Evolutionary conservation across 768 basidiomycete species (phyloP), one percentile per base, ranked within the genome.

Genomic region (Amanita brunnescens): DNA sequence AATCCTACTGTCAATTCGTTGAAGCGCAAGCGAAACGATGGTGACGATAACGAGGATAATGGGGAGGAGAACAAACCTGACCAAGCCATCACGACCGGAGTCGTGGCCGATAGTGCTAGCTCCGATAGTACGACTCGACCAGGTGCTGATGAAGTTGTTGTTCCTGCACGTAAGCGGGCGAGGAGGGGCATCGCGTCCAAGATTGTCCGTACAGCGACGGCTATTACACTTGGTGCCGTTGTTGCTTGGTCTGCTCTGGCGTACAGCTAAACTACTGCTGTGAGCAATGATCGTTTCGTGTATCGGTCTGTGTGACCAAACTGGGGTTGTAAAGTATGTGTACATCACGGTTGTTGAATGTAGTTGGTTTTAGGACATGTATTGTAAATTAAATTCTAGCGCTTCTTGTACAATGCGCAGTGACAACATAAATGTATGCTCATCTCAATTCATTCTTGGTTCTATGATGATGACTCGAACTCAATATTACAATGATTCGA

Each of bases 191-290:
- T 77, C 20, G 73, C 67, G 16, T 60, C 65, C 29, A 67, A 71
- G 4, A 66, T 80, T 32, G 74, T 70, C 34, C 79, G 79, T 41
- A 86, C 85, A 5, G 77, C 80, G 6, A 76, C 81, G 3, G 80
- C 78, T 14, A 75, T 82, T 29, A 75, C 77, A 0, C 64, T 88
- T 35, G 86, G 86, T 21, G 86, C 84, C 12, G 79, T 81, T 10
- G 81, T 79, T 2, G 75, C 85, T 2, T 88, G 86, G 86, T 78
- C 81, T 14, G 83, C 83, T 21, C 64, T 89, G 52, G 86, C 86
- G 0, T 88, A 81, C 63, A 71, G 69, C 54, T 84, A 59, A 73
- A 56, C 29, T 16, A 14, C 21, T 39, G 21, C 16, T 18, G 7
- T 13, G 34, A 33, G n/a, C n/a, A n/a, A n/a, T n/a, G n/a, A n/a